Percentiles rank a stretch among this genome's conserved stretches.
Conservation (phyloP, 148 eudicot genomes). For the Pouteria glomerata region DNA sequence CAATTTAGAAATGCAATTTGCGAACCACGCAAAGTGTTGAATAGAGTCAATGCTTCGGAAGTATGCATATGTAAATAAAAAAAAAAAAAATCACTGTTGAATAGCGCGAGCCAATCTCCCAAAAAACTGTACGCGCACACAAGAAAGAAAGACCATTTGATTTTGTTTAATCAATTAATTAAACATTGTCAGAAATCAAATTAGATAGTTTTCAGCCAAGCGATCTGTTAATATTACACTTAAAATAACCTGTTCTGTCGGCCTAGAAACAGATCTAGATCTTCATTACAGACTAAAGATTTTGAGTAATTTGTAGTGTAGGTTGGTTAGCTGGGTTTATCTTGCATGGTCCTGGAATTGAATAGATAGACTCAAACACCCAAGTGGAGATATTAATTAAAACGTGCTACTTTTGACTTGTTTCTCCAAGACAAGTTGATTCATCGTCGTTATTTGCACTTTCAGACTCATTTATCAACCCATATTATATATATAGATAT, state of each 20-base stretch:
- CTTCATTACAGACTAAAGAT: neutral
- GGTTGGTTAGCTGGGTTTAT: neutral
- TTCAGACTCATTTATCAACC: no score
- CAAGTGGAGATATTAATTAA: neutral
- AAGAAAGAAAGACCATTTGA: no score
- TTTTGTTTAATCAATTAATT: neutral
- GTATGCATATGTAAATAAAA: no score
- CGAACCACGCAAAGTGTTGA: neutral
- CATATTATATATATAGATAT: no score
- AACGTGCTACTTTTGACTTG: no score
- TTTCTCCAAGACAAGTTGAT: no score
- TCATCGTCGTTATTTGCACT: no score
- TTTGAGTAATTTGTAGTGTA: neutral
- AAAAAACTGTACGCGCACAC: no score
- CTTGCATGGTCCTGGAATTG: neutral
- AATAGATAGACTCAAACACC: neutral
- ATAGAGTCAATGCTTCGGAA: neutral
- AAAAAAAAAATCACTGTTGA: no score
- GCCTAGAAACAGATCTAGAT: neutral
- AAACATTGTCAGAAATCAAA: neutral
- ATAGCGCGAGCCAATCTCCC: no score
- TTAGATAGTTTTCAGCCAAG: neutral
- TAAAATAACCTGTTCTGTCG: neutral
- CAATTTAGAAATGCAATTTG: neutral
- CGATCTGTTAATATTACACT: no score